Percentiles rank a stretch among this genome's conserved stretches.
Conservation (phyloP, 768 basidiomycete species). For the Astraeus odoratus region DNA sequence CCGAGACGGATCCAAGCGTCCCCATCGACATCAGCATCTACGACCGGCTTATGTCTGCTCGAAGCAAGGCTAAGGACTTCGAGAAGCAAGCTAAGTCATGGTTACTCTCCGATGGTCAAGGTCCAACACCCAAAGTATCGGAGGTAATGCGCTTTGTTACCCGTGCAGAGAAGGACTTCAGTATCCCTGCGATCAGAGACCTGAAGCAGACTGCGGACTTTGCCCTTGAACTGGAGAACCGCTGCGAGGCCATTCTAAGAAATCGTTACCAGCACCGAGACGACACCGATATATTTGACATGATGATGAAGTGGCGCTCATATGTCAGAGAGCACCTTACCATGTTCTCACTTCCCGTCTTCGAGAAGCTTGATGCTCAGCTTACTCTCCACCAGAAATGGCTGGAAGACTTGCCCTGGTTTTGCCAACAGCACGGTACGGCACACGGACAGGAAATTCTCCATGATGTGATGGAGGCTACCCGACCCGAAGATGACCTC, state of each 20-base stretch:
- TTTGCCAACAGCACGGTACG: conserved; percentile 56
- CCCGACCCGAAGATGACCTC: conserved; percentile 69
- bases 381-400: conserved; percentile 61
- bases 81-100: conserved; percentile 73
- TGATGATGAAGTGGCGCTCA: conserved; percentile 65
- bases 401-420: conserved; percentile 76
- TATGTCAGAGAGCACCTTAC: conserved; percentile 66
- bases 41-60: conserved; percentile 56
- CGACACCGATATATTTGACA: conserved; percentile 60
- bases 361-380: conserved; percentile 66
- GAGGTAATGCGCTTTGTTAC: conserved; percentile 65
- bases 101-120: conserved; percentile 51
- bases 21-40: conserved; percentile 66
- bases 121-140: conserved; percentile 52
- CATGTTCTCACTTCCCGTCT: conserved; percentile 67
- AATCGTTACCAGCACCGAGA: conserved; percentile 51
- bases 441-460: conserved; percentile 59
- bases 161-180: conserved; percentile 73
- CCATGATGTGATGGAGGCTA: conserved; percentile 69
- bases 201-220: conserved; percentile 67
- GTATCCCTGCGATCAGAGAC: conserved; percentile 56
- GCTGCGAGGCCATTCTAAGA: conserved; percentile 68
- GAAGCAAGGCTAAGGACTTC: conserved; percentile 67
- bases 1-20: conserved; percentile 53
- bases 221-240: conserved; percentile 69